Base-by-base conservation (phyloP, 768 basidiomycete genomes). In the Lentinula boryana region DNA sequence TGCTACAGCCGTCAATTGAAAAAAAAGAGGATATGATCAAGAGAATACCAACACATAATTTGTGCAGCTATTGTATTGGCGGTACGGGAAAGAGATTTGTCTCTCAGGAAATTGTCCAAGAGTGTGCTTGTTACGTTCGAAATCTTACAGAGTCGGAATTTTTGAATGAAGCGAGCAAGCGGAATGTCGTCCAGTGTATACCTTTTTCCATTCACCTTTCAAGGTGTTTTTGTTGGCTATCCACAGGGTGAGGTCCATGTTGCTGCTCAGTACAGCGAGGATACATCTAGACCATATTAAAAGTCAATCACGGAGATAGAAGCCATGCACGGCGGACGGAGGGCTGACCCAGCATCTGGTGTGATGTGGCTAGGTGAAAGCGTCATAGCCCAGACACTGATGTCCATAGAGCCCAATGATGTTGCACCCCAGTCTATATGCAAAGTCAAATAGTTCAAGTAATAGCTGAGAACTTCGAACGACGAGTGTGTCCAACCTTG, bases 211-310 rank as follows among this genome's bases (percentile, higher is more conserved):
- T 75, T 89, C 83, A 50, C 91, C 89, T 62, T 81, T 87, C 23
- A 91, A 67, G 63, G 80, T 80, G 66, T 92, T 88, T 66, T 88
- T 88, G 1, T 73, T 71, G 2, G 89, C 79, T 9, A 73, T 75
- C 88, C 87, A 93, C 12, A 93, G 73, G 13, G 81, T 79, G 27
- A 91, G 70, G 69, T 93, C 89, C 80, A 88, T 79, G 64, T 92
- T 92, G 15, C 89, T 86, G 61, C 80, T 90, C 60, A 92, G 74
- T 18, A 84, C 75, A 2, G 83, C 88, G 54, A 91, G 68, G 27
- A 91, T 70, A 64, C 89, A 91, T 58, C 90, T 92, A 43, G 57
- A 40, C 4, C 27, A 3, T 2, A 27, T 27, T 64, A 62, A 38
- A 23, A 58, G 36, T 56, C 23, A 46, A 9, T 27, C 32, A 43